Base-by-base conservation (phyloP, 441 rosid genomes). In the Aleurites moluccanus region DNA sequence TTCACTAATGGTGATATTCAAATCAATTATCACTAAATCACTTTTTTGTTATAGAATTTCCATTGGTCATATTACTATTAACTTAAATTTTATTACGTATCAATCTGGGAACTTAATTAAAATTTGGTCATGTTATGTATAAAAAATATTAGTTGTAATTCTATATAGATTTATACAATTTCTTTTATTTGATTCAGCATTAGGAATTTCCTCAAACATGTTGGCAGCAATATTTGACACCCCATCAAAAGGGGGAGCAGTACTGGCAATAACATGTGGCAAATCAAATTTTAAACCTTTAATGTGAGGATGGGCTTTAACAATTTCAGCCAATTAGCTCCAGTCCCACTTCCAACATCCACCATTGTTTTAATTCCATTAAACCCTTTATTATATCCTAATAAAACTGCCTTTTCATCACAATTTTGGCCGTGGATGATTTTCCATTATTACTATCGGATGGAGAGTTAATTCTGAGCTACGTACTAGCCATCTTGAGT, bases 221-320 rank as follows among this genome's bases (percentile, higher is more conserved):
- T 30, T 1, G 33, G 3, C 33, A 30, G 33, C 33, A 30, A 30
- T 30, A 87, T 81, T 86, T 1, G 67, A 15, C 55, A 87, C 84
- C 16, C 86, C 87, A 0, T 62, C 53, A 30, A 64, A 13, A 0
- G 14, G 1, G 0, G 87, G 82, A 3, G 90, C 88, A 0, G 76
- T 72, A n/a, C n/a, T n/a, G 18, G 81, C 73, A 1, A 83, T 64
- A 0, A 83, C 85, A 56, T 83, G 88, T 0, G 79, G 84, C 73
- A 84, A 59, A 77, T 86, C 89, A 8, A 84, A 85, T 72, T 85
- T 83, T 4, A 73, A 56, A 10, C 79, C 86, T 63, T 45, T 77
- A 40, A 87, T 75, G 67, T 77, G 80, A 1, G 87, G 87, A 70
- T 71, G 63, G 0, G 75, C 61, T 52, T 79, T 80, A 21, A 84